Evolutionary conservation across 495 filamentous ascomycete genomes (phyloP), one percentile per base, ranked within the genome.

Genomic region (Xylaria intraflava): DNA sequence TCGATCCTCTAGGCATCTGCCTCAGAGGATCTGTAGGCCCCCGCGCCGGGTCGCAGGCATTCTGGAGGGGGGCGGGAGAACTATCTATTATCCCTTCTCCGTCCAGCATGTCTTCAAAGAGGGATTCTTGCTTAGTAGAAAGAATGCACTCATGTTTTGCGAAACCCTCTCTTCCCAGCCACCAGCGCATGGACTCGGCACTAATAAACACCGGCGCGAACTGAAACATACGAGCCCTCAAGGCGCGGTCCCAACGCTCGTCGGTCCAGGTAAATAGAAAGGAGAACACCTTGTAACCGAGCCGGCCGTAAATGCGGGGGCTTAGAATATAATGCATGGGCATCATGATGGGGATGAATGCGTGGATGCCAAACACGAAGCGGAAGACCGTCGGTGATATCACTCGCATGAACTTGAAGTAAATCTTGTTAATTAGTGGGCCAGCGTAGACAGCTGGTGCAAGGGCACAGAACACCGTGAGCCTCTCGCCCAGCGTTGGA

Each of bases 311-410:
- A 20, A 95, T 50, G 0, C 67, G 69, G 1, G 83, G 73, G 4
- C 83, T 80, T 5, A 95, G 68, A 9, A 79, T 46, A 0, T 65
- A 59, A 54, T 90, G 91, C 76, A 91, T 89, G 1, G 78, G 78
- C 84, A 95, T 87, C 92, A 96, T 97, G 61, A 95, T 72, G 1
- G 92, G 92, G 53, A 97, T 95, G 70, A 96, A 97, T 0, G 90
- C 83, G 64, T 96, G 91, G 46, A 96, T 91, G 19, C 92, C 92
- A 63, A 97, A 97, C 57, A 94, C 76, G 27, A 89, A 55, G 1
- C 89, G 77, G 69, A 96, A 97, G 65, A 88, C 75, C 14, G 59
- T 72, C 0, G 90, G 87, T 1, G 85, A 83, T 38, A 96, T 86
- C 19, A 84, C 70, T 2, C 81, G 79, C 88, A 96, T 93, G 73